Percentiles rank a stretch among this genome's conserved stretches.
Conservation (phyloP, 495 filamentous ascomycete genomes). For the Penicillium riverlandense region DNA sequence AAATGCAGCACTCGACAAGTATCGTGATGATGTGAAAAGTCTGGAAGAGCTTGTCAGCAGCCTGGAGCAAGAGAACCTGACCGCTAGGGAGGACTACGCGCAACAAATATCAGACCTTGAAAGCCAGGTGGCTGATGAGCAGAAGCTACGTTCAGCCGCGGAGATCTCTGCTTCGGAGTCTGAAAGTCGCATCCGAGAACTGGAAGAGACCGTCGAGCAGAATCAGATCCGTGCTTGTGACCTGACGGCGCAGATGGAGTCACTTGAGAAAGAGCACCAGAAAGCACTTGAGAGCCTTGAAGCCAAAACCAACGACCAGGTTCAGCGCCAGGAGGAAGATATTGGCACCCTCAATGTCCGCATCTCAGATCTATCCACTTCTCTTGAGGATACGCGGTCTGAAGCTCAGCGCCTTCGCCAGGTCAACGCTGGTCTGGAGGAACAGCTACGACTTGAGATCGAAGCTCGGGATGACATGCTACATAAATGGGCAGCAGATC, state of each 20-base stretch:
- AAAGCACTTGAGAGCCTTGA: constrained; percentile 18
- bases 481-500: constrained; percentile 32
- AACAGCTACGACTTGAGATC: constrained; percentile 26
- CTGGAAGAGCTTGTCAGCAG: constrained; percentile 53
- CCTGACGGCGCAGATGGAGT: constrained; percentile 23
- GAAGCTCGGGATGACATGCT: constrained; percentile 31
- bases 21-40: constrained; percentile 54
- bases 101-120: constrained; percentile 35
- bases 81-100: constrained; percentile 18
- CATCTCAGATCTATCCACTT: constrained; percentile 31
- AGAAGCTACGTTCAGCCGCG: constrained; percentile 24
- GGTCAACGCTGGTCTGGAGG: constrained; percentile 28
- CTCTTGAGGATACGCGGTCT: constrained; percentile 21
- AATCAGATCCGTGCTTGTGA: constrained; percentile 31
- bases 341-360: constrained; percentile 31
- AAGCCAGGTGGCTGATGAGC: constrained; percentile 28
- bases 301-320: constrained; percentile 20
- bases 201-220: constrained; percentile 29
- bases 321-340: constrained; percentile 36
- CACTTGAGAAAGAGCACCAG: constrained; percentile 25
- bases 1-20: constrained; percentile 53
- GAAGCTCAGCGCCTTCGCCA: constrained; percentile 25
- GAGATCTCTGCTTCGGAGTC: constrained; percentile 28
- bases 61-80: constrained; percentile 49
- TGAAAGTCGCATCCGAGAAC: constrained; percentile 28